Percentiles rank a stretch among this genome's conserved stretches.
These are phyloP conservation scores for Dendrobium huoshanense DNA, from an alignment of 106 monocot species.

Conservation along the genomic window DNA sequence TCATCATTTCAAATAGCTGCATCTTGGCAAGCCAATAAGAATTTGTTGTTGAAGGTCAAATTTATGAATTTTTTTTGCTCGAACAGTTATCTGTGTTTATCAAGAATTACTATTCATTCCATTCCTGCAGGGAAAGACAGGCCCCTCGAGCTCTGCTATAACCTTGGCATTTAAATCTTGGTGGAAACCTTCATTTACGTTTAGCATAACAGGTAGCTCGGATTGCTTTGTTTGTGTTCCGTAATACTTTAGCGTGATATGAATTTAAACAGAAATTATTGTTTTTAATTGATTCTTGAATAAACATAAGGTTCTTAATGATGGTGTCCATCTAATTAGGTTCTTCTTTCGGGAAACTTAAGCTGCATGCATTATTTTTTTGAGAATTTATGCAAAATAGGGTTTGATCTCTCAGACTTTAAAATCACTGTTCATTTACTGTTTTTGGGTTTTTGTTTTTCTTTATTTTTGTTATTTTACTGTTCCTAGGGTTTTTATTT, in stretches of 20 bases:
- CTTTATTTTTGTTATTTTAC: too few relatives aligned
- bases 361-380: not conserved
- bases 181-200: slow-evolving; percentile 98
- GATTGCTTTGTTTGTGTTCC: not conserved
- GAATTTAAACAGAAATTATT: not conserved
- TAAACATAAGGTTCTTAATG: not conserved
- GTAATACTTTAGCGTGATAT: not conserved
- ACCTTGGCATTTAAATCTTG: slow-evolving; percentile 91
- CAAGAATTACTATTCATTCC: slow-evolving; percentile 3
- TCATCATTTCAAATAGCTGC: slow-evolving; percentile 90
- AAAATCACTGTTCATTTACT: too few relatives aligned
- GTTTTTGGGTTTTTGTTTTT: too few relatives aligned
- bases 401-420: too few relatives aligned
- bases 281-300: not conserved
- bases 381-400: not conserved
- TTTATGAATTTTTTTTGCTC: not conserved
- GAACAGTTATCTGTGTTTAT: not conserved
- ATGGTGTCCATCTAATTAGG: not conserved
- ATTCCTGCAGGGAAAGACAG: slow-evolving; percentile 70
- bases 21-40: slow-evolving; percentile 98
- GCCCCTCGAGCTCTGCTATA: slow-evolving; percentile 56
- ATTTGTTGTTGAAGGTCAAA: slow-evolving; percentile 81
- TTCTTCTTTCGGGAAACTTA: not conserved
- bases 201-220: slow-evolving; percentile 77
- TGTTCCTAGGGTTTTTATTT: too few relatives aligned